These are phyloP conservation scores for Phytopythium aichiense DNA, from an alignment of 352 stramenopile genomes.

Conservation along the genomic window DNA sequence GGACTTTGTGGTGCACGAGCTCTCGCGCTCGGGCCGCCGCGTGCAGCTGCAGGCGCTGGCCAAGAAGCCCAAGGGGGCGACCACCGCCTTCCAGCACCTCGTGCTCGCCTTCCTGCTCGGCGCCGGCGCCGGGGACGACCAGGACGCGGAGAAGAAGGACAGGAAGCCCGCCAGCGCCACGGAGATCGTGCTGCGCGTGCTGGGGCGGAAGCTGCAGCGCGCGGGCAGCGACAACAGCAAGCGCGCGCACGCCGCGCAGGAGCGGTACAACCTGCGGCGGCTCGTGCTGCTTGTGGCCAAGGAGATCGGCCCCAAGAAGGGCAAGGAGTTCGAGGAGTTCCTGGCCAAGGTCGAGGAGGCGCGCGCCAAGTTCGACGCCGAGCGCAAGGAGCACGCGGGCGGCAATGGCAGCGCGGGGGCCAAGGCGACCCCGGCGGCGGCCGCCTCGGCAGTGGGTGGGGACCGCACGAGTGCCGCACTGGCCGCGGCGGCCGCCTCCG, in stretches of 20 bases:
- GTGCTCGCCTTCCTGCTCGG: slow-evolving; percentile 23
- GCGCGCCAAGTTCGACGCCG: slow-evolving; percentile 25
- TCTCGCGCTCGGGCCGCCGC: slow-evolving; percentile 21
- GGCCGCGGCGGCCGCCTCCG: slow-evolving; percentile 10
- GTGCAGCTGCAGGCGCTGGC: slow-evolving; percentile 33
- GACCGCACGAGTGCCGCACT: slow-evolving; percentile 7
- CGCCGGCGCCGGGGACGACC: slow-evolving; percentile 4
- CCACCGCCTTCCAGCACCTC: slow-evolving; percentile 31
- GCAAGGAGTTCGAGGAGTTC: slow-evolving; percentile 72
- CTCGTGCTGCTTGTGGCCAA: slow-evolving; percentile 45
- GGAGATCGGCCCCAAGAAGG: slow-evolving; percentile 63
- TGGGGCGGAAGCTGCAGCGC: slow-evolving; percentile 26
- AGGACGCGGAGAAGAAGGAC: slow-evolving; percentile 2
- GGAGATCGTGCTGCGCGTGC: slow-evolving; percentile 12
- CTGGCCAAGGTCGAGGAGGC: slow-evolving; percentile 45
- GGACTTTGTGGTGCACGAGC: slow-evolving; percentile 84
- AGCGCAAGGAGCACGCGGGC: slow-evolving; percentile 7
- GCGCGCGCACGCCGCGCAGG: slow-evolving; percentile 27
- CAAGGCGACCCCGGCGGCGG: slow-evolving; percentile 1
- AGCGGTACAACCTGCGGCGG: slow-evolving; percentile 40
- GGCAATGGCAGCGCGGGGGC: not conserved
- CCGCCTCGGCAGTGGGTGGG: not conserved
- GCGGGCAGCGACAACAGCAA: slow-evolving; percentile 11
- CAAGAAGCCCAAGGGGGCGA: slow-evolving; percentile 32
- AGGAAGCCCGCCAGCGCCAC: not conserved